These are phyloP conservation scores for Candida boleticola DNA, from an alignment of 805 yeast genomes.

Conservation along the genomic window DNA sequence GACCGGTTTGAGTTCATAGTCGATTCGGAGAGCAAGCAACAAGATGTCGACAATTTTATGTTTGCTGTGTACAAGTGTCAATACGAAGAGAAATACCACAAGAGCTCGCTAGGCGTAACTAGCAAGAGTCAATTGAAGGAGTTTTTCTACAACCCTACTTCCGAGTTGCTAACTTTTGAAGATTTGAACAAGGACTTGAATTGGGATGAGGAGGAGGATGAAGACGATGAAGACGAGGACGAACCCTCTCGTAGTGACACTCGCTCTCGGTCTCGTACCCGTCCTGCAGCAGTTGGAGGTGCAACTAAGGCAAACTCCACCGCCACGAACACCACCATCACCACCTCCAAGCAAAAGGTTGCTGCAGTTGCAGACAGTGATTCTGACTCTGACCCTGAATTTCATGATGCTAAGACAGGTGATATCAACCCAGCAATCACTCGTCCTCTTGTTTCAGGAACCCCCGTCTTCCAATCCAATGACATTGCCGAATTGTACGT, in stretches of 20 bases:
- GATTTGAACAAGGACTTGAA: constrained; percentile 17
- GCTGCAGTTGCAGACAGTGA: constrained; percentile 8
- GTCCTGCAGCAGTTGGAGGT: constrained; percentile 9
- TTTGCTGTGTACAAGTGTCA: constrained; percentile 61
- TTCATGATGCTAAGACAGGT: constrained; percentile 12
- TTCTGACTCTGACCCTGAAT: constrained; percentile 14
- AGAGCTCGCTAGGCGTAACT: constrained; percentile 45
- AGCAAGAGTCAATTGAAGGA: constrained; percentile 50
- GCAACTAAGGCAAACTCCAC: background rate
- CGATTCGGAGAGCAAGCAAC: constrained; percentile 54
- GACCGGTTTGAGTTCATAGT: constrained; percentile 81
- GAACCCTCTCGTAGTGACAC: constrained; percentile 1
- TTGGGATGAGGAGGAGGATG: constrained; percentile 20
- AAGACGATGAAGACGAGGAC: constrained; percentile 27
- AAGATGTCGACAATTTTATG: constrained; percentile 61
- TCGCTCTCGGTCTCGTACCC: too few relatives aligned
- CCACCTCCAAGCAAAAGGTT: constrained; percentile 1
- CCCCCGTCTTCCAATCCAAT: constrained; percentile 14
- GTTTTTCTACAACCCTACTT: constrained; percentile 43
- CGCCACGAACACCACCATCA: constrained; percentile 15
- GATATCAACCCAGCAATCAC: background rate
- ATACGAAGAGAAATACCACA: constrained; percentile 71
- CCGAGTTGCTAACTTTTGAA: constrained; percentile 20
- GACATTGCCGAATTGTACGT: constrained; percentile 46
- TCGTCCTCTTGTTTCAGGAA: too few relatives aligned